A percentile compares a stretch with the other conserved stretches of the same genome.
Conservation (phyloP, 495 filamentous ascomycete species). For the Pseudotulostoma volvatum region DNA sequence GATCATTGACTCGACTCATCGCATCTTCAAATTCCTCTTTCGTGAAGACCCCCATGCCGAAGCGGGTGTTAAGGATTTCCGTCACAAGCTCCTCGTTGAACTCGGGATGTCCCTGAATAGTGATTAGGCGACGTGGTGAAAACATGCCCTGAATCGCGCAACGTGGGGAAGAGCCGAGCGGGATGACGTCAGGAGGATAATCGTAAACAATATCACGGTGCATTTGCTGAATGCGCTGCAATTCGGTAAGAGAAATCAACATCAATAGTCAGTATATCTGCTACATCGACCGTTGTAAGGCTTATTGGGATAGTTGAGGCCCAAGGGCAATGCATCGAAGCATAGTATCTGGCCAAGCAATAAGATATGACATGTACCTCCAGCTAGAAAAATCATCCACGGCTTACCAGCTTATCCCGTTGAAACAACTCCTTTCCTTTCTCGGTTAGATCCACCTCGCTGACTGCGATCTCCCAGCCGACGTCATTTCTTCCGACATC, state of each 20-base stretch:
- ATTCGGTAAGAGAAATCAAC: slow-evolving; percentile 1
- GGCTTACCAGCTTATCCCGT: slow-evolving; percentile 46
- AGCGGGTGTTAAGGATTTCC: slow-evolving; percentile 47
- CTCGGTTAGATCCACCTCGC: slow-evolving; percentile 48
- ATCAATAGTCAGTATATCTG: too few relatives aligned
- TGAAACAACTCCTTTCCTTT: slow-evolving; percentile 61
- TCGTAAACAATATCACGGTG: slow-evolving; percentile 64
- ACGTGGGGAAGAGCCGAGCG: slow-evolving; percentile 45
- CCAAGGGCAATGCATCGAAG: too few relatives aligned
- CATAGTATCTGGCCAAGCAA: too few relatives aligned
- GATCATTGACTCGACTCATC: slow-evolving; percentile 42
- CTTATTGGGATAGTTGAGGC: too few relatives aligned
- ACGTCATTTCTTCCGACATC: slow-evolving; percentile 46
- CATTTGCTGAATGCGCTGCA: slow-evolving; percentile 73
- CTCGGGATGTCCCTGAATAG: slow-evolving; percentile 86
- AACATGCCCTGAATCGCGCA: slow-evolving; percentile 79
- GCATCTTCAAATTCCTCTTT: slow-evolving; percentile 47
- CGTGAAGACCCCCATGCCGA: slow-evolving; percentile 45
- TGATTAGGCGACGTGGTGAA: slow-evolving; percentile 44
- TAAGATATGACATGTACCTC: too few relatives aligned
- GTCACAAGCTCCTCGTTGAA: slow-evolving; percentile 59
- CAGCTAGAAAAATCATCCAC: slow-evolving; percentile 1
- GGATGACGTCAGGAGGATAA: slow-evolving; percentile 42
- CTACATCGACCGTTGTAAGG: too few relatives aligned
- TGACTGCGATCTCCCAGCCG: slow-evolving; percentile 75